A percentile compares a stretch with the other conserved stretches of the same genome.
Evolutionary conservation across 345 rosid species (phyloP).

Genomic region (Psidium friedrichsthalianum): DNA sequence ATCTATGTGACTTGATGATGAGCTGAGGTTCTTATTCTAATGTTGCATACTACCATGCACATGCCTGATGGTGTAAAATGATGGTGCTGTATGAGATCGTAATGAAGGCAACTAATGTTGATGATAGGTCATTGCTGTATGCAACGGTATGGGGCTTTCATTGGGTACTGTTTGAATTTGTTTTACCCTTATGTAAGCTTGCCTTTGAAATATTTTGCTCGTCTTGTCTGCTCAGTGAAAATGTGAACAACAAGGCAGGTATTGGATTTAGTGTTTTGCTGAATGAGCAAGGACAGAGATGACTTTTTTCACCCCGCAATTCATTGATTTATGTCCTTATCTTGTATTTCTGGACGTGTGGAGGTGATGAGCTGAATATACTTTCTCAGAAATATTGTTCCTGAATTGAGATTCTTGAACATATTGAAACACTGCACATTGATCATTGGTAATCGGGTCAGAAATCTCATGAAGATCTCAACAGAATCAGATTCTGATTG

Average conservation of each 20-base stretch:
- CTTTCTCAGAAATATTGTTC: neutral
- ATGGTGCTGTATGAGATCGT: neutral
- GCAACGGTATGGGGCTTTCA: neutral
- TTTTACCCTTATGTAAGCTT: neutral
- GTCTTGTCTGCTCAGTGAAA: neutral
- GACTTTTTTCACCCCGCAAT: neutral
- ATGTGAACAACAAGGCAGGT: neutral
- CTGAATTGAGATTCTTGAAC: neutral
- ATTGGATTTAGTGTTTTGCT: neutral
- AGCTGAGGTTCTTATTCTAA: neutral
- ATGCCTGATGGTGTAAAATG: neutral
- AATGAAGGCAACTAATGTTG: neutral
- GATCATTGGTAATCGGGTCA: neutral
- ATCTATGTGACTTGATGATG: neutral
- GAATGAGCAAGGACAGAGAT: neutral
- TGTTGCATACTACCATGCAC: neutral
- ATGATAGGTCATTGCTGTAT: neutral
- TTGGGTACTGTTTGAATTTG: neutral
- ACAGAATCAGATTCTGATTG: neutral
- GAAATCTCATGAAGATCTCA: neutral
- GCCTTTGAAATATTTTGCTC: neutral
- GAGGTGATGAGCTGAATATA: neutral
- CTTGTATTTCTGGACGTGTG: neutral
- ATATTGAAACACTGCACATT: neutral
- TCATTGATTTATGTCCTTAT: neutral